Conservation (phyloP, 176 grass and related monocot genomes). For the Eragrostis curvula region DNA sequence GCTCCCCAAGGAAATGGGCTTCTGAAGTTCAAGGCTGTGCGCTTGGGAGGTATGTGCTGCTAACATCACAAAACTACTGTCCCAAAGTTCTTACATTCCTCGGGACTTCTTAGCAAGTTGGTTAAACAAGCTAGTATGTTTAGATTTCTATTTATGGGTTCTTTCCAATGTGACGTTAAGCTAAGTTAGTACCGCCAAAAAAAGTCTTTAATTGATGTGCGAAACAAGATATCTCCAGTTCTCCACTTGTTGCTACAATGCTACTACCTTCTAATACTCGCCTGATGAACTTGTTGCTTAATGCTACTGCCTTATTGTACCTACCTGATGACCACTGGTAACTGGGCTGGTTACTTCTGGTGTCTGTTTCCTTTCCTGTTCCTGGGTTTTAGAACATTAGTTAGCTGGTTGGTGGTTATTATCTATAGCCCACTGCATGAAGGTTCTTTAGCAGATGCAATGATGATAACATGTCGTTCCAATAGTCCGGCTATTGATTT, state of each 20-base stretch:
- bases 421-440: not conserved
- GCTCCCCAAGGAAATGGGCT: slow-evolving; percentile 65
- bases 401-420: not conserved
- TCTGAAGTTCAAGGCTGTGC: slow-evolving; percentile 85
- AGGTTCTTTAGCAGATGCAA: not conserved
- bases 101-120: not conserved
- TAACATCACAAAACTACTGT: not conserved
- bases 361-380: not conserved
- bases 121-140: not conserved
- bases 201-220: not conserved
- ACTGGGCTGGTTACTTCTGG: not conserved
- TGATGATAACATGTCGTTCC: not conserved
- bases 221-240: not conserved
- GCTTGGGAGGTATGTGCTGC: slow-evolving; percentile 48
- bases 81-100: not conserved
- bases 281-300: not conserved
- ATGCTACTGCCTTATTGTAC: not conserved
- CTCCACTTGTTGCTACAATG: not conserved
- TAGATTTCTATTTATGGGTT: not conserved
- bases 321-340: not conserved
- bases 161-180: not conserved
- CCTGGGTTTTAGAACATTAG: not conserved
- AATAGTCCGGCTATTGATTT: not conserved
- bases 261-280: not conserved
- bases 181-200: not conserved